phyloP scores from a whole-genome alignment of 2,329 filamentous ascomycete species.

The Ilyonectria robusta region DNA sequence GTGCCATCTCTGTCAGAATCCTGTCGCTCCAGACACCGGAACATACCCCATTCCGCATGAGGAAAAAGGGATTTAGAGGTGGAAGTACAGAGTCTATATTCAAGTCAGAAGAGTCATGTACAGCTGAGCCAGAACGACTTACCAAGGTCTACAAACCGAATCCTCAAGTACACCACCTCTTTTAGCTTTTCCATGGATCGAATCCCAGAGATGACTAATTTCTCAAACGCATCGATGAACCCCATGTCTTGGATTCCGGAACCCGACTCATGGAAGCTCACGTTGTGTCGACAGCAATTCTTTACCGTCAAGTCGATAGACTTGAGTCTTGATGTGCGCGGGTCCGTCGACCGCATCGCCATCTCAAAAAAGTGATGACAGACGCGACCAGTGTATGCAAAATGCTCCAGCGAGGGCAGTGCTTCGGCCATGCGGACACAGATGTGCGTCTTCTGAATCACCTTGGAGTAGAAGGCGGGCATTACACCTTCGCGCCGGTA shows the following conservation, averaged over 20 bases:
- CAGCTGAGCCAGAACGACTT: slow-evolving; percentile 44
- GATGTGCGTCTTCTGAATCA: slow-evolving; percentile 72
- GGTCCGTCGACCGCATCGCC: slow-evolving; percentile 64
- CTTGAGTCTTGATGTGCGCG: slow-evolving; percentile 67
- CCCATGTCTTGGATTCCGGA: slow-evolving; percentile 80
- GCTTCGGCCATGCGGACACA: slow-evolving; percentile 75
- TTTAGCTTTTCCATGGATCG: slow-evolving; percentile 71
- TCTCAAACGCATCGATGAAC: slow-evolving; percentile 81
- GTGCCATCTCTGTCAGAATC: slow-evolving; percentile 73
- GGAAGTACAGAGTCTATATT: slow-evolving; percentile 76
- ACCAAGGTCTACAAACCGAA: slow-evolving; percentile 82
- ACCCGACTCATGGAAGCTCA: slow-evolving; percentile 72
- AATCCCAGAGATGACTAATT: slow-evolving; percentile 75
- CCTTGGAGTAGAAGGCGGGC: slow-evolving; percentile 73
- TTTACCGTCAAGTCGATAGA: slow-evolving; percentile 81
- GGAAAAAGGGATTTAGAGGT: slow-evolving; percentile 80
- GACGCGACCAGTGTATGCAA: slow-evolving; percentile 80
- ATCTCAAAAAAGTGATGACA: slow-evolving; percentile 78
- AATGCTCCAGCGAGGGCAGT: slow-evolving; percentile 74
- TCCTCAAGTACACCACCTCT: slow-evolving; percentile 75
- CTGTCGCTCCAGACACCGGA: slow-evolving; percentile 80
- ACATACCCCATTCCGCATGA: slow-evolving; percentile 71
- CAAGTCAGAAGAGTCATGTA: slow-evolving; percentile 35
- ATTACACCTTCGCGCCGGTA: slow-evolving; percentile 75
- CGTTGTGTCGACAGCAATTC: slow-evolving; percentile 76